phyloP scores from a whole-genome alignment of 495 filamentous ascomycete genomes.

The Apodospora peruviana region DNA sequence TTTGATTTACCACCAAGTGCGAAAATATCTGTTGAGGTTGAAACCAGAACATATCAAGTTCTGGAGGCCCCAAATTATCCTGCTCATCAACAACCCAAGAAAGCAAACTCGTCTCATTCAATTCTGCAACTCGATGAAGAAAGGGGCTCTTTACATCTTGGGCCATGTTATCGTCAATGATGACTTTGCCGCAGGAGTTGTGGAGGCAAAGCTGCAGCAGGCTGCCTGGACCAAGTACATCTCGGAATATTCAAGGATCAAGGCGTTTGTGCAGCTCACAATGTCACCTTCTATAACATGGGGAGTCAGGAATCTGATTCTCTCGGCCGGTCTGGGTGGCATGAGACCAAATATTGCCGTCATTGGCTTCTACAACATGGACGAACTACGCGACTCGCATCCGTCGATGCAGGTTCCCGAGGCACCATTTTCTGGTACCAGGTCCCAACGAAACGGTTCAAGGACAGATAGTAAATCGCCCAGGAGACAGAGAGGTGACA shows the following conservation, averaged over 20 bases:
- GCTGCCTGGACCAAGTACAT: conserved; percentile 80
- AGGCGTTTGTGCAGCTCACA: conserved; percentile 82
- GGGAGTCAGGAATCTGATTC: conserved; percentile 76
- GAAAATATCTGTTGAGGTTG: conserved; percentile 78
- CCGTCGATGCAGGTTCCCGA: conserved; percentile 30
- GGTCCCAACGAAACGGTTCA: conserved; percentile 11
- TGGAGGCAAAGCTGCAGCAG: conserved; percentile 77
- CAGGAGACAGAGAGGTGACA: conserved; percentile 36
- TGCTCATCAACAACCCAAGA: conserved; percentile 78
- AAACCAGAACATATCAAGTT: conserved; percentile 89
- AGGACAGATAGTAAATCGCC: conserved; percentile 15
- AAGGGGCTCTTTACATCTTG: conserved; percentile 77
- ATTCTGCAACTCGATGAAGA: conserved; percentile 89
- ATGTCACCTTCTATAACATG: conserved; percentile 79
- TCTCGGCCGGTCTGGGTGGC: conserved; percentile 79
- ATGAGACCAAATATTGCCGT: conserved; percentile 89
- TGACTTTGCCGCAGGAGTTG: conserved; percentile 71
- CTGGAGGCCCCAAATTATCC: conserved; percentile 79
- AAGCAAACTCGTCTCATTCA: conserved; percentile 75
- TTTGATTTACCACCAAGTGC: conserved; percentile 86
- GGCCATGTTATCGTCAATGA: conserved; percentile 83
- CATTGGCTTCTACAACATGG: conserved; percentile 67
- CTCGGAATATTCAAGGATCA: conserved; percentile 73
- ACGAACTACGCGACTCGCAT: conserved; percentile 56
- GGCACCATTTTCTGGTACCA: conserved; percentile 18